Evolutionary conservation across 495 filamentous ascomycete species (phyloP).

Genomic region (Hypoxylon crocopeplum): DNA sequence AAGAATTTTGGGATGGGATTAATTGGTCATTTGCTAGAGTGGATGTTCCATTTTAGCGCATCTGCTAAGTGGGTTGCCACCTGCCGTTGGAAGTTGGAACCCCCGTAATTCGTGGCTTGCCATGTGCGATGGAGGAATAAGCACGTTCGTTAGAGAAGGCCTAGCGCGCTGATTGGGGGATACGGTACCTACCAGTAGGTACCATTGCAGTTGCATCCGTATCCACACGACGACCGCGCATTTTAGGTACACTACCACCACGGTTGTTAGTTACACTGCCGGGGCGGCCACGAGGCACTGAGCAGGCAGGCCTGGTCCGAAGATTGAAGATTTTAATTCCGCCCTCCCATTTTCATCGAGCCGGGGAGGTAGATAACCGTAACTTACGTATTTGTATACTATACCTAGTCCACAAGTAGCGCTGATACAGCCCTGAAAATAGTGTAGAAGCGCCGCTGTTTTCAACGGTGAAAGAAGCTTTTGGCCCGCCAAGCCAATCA

Average conservation of each 20-base stretch:
- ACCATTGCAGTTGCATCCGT: constrained; percentile 27
- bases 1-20: constrained; percentile 37
- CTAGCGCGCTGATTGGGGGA: constrained; percentile 26
- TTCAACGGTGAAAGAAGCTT: too few relatives aligned
- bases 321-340: constrained; percentile 13
- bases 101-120: constrained; percentile 38
- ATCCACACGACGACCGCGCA: constrained; percentile 32
- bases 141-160: constrained; percentile 32
- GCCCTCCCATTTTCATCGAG: not conserved
- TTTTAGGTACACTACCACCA: constrained; percentile 16
- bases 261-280: constrained; percentile 37
- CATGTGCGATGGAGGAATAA: constrained; percentile 40
- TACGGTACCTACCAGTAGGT: constrained; percentile 21
- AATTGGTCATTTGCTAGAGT: constrained; percentile 30
- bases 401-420: not conserved
- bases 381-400: not conserved
- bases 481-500: too few relatives aligned
- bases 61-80: constrained; percentile 36
- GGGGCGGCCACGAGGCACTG: constrained; percentile 37
- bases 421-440: not conserved
- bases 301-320: constrained; percentile 16
- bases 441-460: not conserved
- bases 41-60: constrained; percentile 31
- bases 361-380: constrained; percentile 17
- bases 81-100: constrained; percentile 37